Conservation (phyloP, 768 basidiomycete genomes). For the Boletus huronensis region DNA sequence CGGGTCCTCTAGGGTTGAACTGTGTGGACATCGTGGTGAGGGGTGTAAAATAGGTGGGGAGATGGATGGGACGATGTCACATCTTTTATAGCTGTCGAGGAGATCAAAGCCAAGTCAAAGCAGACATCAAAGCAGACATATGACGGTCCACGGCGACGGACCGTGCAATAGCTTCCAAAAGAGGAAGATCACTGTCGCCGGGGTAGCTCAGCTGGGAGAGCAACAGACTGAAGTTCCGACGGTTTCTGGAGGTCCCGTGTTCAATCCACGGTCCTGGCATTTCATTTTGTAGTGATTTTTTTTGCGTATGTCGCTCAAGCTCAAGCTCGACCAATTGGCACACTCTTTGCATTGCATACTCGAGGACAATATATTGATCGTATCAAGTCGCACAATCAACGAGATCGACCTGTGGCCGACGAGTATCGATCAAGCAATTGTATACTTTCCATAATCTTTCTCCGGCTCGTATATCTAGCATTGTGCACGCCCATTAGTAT, state of each 20-base stretch:
- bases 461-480: conserved; percentile 86
- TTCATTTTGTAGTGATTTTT: conserved; percentile 17
- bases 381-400: neutral
- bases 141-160: neutral
- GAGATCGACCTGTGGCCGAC: neutral
- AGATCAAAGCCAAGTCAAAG: conserved; percentile 6
- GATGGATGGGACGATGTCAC: neutral
- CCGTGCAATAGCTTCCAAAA: neutral
- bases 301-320: neutral
- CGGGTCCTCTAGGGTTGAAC: neutral
- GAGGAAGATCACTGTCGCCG: conserved; percentile 31
- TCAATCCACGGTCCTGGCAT: conserved; percentile 77
- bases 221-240: conserved; percentile 61
- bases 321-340: neutral
- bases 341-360: neutral
- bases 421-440: conserved; percentile 48
- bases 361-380: neutral
- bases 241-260: conserved; percentile 72
- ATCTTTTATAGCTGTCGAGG: conserved; percentile 6
- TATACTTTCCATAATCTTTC: conserved; percentile 91
- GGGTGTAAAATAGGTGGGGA: neutral
- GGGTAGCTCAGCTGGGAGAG: conserved; percentile 76
- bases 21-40: conserved; percentile 1
- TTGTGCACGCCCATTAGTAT: neutral
- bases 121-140: neutral